Evolutionary conservation across 768 basidiomycete species (phyloP).

Genomic region (Neoboletus subvelutipes): DNA sequence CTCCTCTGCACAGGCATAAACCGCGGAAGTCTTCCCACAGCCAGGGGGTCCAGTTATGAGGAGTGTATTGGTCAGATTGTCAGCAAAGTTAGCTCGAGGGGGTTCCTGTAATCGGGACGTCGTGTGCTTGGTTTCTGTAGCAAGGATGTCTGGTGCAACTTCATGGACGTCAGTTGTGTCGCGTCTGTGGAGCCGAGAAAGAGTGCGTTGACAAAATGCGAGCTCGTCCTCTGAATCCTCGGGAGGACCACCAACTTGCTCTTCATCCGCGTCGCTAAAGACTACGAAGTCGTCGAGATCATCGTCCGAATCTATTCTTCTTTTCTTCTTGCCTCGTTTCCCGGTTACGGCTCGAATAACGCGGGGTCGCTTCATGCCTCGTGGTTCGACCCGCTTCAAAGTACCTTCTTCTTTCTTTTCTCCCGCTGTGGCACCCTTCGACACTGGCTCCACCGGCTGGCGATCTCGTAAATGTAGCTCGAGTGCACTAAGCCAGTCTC

Average conservation of each 20-base stretch:
- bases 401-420: conserved; percentile 21
- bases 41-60: conserved; percentile 82
- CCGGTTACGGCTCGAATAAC: conserved; percentile 55
- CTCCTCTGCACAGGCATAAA: conserved; percentile 93
- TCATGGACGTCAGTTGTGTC: conserved; percentile 3
- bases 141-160: not conserved
- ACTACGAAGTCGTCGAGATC: conserved; percentile 61
- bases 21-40: conserved; percentile 86
- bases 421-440: conserved; percentile 1
- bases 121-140: conserved; percentile 7
- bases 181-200: conserved; percentile 16
- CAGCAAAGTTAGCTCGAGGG: conserved; percentile 32
- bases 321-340: conserved; percentile 51
- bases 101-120: conserved; percentile 11
- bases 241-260: conserved; percentile 30
- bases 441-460: conserved; percentile 4
- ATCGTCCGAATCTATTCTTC: conserved; percentile 51
- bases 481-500: conserved; percentile 77
- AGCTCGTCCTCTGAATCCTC: conserved; percentile 41
- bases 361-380: conserved; percentile 56
- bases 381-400: conserved; percentile 26
- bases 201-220: conserved; percentile 27
- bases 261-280: conserved; percentile 36
- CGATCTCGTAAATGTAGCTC: conserved; percentile 46
- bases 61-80: conserved; percentile 79